These are phyloP conservation scores for Diutina mesorugosa DNA, from an alignment of 1,139 yeast species.

Conservation along the genomic window DNA sequence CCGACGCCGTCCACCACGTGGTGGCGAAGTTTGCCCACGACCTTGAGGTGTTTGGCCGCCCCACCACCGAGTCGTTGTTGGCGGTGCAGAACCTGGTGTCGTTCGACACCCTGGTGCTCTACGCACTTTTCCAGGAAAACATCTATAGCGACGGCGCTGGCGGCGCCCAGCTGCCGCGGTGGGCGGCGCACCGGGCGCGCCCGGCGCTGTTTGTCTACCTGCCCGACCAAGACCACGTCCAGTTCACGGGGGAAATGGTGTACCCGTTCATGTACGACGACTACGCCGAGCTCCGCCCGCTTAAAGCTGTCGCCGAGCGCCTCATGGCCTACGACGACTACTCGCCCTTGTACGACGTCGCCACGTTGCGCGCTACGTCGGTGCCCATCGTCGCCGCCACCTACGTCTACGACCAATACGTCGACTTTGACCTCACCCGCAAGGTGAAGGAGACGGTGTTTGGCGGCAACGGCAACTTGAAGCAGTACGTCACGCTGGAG, in stretches of 20 bases:
- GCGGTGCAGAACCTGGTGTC: conserved; percentile 18
- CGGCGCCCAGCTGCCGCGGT: conserved; percentile 13
- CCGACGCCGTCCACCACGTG: conserved; percentile 30
- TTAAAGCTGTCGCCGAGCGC: conserved; percentile 26
- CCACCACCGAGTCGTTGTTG: conserved; percentile 22
- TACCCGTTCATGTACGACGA: conserved; percentile 38
- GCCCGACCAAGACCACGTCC: conserved; percentile 17
- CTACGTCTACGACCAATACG: conserved; percentile 40
- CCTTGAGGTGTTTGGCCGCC: conserved; percentile 16
- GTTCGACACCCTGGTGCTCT: conserved; percentile 40
- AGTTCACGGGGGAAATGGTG: conserved; percentile 49
- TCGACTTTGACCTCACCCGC: conserved; percentile 32
- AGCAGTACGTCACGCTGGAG: conserved; percentile 34
- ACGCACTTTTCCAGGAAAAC: conserved; percentile 45
- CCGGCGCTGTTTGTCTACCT: conserved; percentile 4
- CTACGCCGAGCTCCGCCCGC: conserved; percentile 25
- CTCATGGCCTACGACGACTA: conserved; percentile 29
- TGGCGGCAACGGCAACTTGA: conserved; percentile 20
- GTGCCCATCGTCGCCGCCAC: conserved; percentile 41
- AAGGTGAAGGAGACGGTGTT: conserved; percentile 18
- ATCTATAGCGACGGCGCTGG: conserved; percentile 34
- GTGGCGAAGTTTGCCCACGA: conserved; percentile 28
- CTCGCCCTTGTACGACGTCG: conserved; percentile 27
- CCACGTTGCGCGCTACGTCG: conserved; percentile 13
- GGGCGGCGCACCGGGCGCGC: conserved; percentile 38